phyloP scores from a whole-genome alignment of 1,284 basidiomycete genomes.

The Rhodotorula sp. region DNA sequence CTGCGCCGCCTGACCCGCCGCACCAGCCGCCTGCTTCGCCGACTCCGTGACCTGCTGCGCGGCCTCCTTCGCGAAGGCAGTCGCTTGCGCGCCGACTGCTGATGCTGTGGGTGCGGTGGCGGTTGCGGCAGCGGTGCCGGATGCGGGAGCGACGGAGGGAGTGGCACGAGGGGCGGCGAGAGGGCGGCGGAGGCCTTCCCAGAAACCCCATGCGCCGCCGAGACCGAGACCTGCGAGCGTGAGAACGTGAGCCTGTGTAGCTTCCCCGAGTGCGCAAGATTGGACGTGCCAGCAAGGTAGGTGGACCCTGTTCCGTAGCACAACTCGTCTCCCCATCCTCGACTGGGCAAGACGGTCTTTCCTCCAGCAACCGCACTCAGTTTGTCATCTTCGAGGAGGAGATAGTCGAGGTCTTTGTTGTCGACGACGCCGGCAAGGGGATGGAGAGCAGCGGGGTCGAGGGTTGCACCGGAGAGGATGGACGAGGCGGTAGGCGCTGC shows the following conservation, averaged over 20 bases:
- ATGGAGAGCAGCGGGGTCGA: constrained; percentile 85
- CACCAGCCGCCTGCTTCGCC: constrained; percentile 12
- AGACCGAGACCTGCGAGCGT: constrained; percentile 71
- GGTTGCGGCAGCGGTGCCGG: constrained; percentile 21
- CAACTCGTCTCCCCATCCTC: constrained; percentile 98
- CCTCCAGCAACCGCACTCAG: constrained; percentile 79
- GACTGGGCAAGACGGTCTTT: constrained; percentile 78
- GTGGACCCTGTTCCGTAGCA: constrained; percentile 99
- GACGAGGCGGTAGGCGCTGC: constrained; percentile 72
- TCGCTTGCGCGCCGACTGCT: constrained; percentile 35
- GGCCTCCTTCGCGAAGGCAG: constrained; percentile 34
- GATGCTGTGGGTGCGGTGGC: constrained; percentile 32
- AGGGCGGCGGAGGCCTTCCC: constrained; percentile 77
- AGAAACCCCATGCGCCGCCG: constrained; percentile 92
- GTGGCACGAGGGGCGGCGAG: constrained; percentile 35
- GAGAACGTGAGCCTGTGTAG: constrained; percentile 27
- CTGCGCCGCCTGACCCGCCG: constrained; percentile 21
- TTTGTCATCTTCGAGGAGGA: constrained; percentile 90
- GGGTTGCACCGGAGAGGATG: constrained; percentile 65
- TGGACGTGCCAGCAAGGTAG: constrained; percentile 85
- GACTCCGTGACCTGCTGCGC: constrained; percentile 6
- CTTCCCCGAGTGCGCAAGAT: background rate
- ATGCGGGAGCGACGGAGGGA: constrained; percentile 23
- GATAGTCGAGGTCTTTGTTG: constrained; percentile 73
- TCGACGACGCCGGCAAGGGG: constrained; percentile 77